Evolutionary conservation across 2,329 filamentous ascomycete species (phyloP).

Genomic region (Sporothrix luriei): DNA sequence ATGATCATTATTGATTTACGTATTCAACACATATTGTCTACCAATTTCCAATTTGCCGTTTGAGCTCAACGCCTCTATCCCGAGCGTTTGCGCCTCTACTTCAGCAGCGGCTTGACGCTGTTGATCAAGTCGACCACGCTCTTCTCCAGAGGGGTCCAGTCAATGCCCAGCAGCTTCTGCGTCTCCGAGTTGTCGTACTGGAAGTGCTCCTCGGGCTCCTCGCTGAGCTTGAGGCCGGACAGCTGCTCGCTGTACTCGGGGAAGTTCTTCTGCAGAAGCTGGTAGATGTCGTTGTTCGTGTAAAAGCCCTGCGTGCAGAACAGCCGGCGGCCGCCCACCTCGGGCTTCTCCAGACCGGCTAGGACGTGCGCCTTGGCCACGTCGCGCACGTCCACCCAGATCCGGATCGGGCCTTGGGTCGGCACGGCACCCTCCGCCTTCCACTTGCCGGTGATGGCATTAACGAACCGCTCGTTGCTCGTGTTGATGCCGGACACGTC

Average conservation of each 20-base stretch:
- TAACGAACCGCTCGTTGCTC: conserved; percentile 44
- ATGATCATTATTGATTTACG: neutral
- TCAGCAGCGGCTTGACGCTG: conserved; percentile 54
- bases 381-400: conserved; percentile 62
- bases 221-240: conserved; percentile 51
- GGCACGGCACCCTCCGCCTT: conserved; percentile 47
- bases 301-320: conserved; percentile 54
- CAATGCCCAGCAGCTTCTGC: conserved; percentile 61
- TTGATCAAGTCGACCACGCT: conserved; percentile 65
- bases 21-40: neutral
- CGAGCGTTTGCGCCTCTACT: neutral
- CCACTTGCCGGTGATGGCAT: conserved; percentile 55
- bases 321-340: conserved; percentile 55
- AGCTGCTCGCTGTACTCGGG: conserved; percentile 54
- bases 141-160: conserved; percentile 65
- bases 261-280: conserved; percentile 51
- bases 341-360: conserved; percentile 52
- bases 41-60: too few species aligned
- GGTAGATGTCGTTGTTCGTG: conserved; percentile 51
- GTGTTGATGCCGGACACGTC: conserved; percentile 48
- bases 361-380: conserved; percentile 56
- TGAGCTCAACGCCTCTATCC: too few species aligned
- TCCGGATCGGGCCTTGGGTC: conserved; percentile 45
- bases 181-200: conserved; percentile 62
- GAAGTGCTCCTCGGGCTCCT: conserved; percentile 50